These are phyloP conservation scores for Mycena galopus DNA, from an alignment of 768 basidiomycete species.

Conservation along the genomic window DNA sequence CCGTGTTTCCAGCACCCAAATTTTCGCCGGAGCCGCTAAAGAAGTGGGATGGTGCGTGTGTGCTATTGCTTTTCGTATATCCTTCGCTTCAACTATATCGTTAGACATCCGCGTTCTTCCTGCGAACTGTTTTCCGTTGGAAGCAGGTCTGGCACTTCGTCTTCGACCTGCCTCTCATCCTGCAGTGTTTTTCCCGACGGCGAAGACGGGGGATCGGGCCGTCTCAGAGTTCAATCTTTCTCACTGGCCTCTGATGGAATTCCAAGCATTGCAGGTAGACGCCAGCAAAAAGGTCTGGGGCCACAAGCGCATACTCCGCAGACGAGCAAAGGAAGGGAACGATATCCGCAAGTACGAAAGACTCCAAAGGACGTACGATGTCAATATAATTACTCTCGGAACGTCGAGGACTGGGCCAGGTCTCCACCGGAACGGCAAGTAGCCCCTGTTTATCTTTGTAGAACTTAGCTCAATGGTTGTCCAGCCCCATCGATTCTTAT, in stretches of 20 bases:
- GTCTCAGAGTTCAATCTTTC: background rate
- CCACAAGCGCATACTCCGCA: background rate
- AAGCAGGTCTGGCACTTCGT: background rate
- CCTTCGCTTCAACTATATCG: background rate
- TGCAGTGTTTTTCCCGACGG: background rate
- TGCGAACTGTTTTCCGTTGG: background rate
- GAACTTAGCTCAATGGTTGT: background rate
- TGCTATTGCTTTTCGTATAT: background rate
- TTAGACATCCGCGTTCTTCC: background rate
- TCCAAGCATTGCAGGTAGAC: background rate
- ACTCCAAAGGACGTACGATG: background rate
- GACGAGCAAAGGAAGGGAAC: background rate
- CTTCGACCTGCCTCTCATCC: background rate
- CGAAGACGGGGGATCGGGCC: background rate
- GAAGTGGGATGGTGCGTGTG: slow-evolving; percentile 49
- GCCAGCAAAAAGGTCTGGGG: background rate
- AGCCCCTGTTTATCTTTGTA: background rate
- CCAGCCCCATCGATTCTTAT: slow-evolving; percentile 83
- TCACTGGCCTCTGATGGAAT: background rate
- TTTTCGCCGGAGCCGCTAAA: slow-evolving; percentile 57
- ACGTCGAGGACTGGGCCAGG: background rate
- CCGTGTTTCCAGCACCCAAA: slow-evolving; percentile 79
- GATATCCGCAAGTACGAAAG: background rate
- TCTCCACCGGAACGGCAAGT: slow-evolving; percentile 6
- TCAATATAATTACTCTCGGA: slow-evolving; percentile 15